These are phyloP conservation scores for Backusella sp. DNA, from an alignment of 192 early-diverging fungal species.

Conservation along the genomic window DNA sequence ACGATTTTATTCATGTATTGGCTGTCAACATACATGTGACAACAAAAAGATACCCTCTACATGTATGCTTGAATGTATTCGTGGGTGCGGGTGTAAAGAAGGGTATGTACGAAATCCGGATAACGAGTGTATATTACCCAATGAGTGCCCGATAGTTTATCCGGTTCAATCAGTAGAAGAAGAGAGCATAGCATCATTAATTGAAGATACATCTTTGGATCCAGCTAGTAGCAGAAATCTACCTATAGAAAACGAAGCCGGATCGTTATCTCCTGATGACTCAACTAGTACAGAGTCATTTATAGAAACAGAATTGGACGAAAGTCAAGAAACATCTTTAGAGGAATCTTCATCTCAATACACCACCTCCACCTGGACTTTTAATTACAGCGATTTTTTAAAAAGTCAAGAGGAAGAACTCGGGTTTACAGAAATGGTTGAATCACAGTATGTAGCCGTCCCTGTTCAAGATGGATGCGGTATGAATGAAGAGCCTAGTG, in stretches of 20 bases:
- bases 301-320: not conserved
- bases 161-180: not conserved
- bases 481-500: not conserved
- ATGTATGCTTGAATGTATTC: not conserved
- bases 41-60: not conserved
- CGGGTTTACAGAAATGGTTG: not conserved
- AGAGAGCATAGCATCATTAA: not conserved
- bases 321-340: not conserved
- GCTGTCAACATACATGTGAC: not conserved
- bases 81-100: not conserved
- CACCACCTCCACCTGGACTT: not conserved
- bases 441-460: not conserved
- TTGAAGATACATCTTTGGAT: not conserved
- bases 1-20: not conserved
- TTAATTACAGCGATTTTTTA: not conserved
- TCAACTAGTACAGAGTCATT: not conserved
- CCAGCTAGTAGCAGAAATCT: not conserved
- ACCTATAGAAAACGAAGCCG: not conserved
- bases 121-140: not conserved
- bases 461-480: not conserved
- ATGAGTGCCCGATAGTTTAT: not conserved
- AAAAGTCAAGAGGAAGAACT: not conserved
- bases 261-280: not conserved
- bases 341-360: not conserved
- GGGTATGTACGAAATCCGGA: not conserved